These are phyloP conservation scores for Imleria badia DNA, from an alignment of 768 basidiomycete genomes.

Conservation along the genomic window DNA sequence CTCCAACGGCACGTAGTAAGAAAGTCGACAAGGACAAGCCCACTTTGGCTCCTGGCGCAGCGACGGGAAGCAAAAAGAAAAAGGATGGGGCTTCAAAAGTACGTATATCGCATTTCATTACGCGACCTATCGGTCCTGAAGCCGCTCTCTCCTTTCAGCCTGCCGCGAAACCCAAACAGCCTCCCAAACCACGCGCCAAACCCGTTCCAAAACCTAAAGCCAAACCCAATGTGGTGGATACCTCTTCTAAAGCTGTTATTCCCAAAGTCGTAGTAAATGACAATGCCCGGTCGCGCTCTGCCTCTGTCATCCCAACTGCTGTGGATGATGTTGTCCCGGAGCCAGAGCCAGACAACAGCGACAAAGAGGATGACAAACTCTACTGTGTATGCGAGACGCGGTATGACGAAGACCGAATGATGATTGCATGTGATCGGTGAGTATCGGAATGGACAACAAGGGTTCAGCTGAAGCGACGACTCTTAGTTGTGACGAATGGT, in stretches of 20 bases:
- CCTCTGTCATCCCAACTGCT: slow-evolving; percentile 61
- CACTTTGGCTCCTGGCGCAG: background rate
- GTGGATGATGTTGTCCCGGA: slow-evolving; percentile 46
- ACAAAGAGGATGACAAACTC: slow-evolving; percentile 52
- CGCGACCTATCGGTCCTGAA: background rate
- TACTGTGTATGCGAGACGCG: slow-evolving; percentile 88
- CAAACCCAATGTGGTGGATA: slow-evolving; percentile 12
- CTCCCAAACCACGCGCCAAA: slow-evolving; percentile 34
- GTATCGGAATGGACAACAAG: slow-evolving; percentile 25
- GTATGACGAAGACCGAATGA: slow-evolving; percentile 84
- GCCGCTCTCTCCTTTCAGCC: slow-evolving; percentile 8
- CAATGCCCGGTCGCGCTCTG: slow-evolving; percentile 60
- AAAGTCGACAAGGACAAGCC: slow-evolving; percentile 29
- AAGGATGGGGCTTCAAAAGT: slow-evolving; percentile 28
- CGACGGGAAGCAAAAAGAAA: slow-evolving; percentile 38
- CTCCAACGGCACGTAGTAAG: slow-evolving; percentile 35
- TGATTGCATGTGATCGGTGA: slow-evolving; percentile 93
- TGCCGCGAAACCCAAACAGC: slow-evolving; percentile 28
- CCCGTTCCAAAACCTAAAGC: slow-evolving; percentile 30
- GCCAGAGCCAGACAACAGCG: slow-evolving; percentile 46
- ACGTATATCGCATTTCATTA: background rate
- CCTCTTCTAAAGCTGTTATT: slow-evolving; percentile 15
- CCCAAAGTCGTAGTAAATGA: slow-evolving; percentile 28
- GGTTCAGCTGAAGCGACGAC: background rate
- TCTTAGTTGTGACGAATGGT: slow-evolving; percentile 92